Evolutionary conservation across 129 eudicot species (phyloP).

Genomic region (Tagetes patula): DNA sequence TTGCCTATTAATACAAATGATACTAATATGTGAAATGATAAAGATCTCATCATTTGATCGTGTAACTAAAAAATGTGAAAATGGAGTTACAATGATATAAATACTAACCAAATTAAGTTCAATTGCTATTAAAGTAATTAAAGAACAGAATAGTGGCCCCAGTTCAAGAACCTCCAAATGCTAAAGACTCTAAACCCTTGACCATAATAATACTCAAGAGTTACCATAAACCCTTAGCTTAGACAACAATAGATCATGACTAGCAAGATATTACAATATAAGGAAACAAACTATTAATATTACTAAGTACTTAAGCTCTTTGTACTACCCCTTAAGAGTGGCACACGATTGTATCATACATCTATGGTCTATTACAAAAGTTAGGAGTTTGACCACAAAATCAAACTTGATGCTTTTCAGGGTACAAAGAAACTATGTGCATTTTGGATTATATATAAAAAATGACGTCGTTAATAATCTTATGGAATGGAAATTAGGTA

Average conservation of each 20-base stretch:
- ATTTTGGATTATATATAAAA: neutral
- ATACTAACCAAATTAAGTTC: neutral
- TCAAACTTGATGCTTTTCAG: neutral
- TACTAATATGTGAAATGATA: neutral
- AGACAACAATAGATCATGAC: neutral
- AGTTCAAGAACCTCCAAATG: neutral
- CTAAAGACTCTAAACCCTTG: neutral
- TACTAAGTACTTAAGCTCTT: neutral
- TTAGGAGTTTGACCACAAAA: conserved; percentile 1
- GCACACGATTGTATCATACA: neutral
- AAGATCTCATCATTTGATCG: neutral
- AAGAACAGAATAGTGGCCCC: neutral
- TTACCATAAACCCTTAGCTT: neutral
- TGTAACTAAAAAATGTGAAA: neutral
- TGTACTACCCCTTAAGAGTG: neutral
- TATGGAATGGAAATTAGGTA: neutral
- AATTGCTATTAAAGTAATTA: neutral
- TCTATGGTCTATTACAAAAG: neutral
- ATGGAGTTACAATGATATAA: neutral
- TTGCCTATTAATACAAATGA: neutral
- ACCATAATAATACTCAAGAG: neutral
- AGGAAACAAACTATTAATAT: neutral
- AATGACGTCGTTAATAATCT: neutral
- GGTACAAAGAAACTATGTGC: conserved; percentile 7
- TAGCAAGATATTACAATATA: neutral